Evolutionary conservation across 805 yeast species (phyloP).

Genomic region (Dipodascus albidus): DNA sequence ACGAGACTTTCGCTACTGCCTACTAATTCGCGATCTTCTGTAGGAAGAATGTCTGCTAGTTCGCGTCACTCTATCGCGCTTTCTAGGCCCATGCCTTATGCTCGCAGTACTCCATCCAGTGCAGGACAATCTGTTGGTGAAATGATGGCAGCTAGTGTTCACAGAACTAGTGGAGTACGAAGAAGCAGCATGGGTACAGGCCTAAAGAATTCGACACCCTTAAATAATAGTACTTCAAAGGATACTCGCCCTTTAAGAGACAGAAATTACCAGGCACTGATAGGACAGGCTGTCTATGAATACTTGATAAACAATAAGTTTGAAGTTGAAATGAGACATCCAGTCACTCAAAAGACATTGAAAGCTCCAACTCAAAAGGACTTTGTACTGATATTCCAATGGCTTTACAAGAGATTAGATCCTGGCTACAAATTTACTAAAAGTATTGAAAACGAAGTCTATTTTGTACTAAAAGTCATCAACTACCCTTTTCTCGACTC

Average conservation of each 20-base stretch:
- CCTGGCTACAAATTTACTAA: slow-evolving; percentile 63
- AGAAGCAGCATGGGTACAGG: not conserved
- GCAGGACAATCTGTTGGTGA: not conserved
- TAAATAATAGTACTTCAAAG: slow-evolving; percentile 5
- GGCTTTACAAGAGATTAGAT: slow-evolving; percentile 65
- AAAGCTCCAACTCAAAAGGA: slow-evolving; percentile 80
- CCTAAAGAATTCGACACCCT: not conserved
- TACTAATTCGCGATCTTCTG: not conserved
- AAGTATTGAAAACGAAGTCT: slow-evolving; percentile 67
- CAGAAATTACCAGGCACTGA: slow-evolving; percentile 47
- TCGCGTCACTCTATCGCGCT: not conserved
- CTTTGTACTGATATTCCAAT: slow-evolving; percentile 66
- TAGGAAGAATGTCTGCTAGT: not conserved
- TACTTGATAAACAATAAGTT: slow-evolving; percentile 54
- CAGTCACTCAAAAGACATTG: slow-evolving; percentile 52
- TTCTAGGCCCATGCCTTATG: not conserved
- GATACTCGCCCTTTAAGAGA: slow-evolving; percentile 79
- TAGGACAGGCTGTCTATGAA: slow-evolving; percentile 57
- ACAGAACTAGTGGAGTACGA: not conserved
- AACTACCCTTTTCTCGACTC: slow-evolving; percentile 74
- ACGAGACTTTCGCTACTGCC: not conserved
- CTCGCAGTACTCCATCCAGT: not conserved
- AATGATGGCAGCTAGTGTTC: not conserved
- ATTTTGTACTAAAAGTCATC: slow-evolving; percentile 48
- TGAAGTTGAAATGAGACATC: slow-evolving; percentile 64